These are phyloP conservation scores for Dicorynia guianensis DNA, from an alignment of 306 rosid species.

Conservation along the genomic window DNA sequence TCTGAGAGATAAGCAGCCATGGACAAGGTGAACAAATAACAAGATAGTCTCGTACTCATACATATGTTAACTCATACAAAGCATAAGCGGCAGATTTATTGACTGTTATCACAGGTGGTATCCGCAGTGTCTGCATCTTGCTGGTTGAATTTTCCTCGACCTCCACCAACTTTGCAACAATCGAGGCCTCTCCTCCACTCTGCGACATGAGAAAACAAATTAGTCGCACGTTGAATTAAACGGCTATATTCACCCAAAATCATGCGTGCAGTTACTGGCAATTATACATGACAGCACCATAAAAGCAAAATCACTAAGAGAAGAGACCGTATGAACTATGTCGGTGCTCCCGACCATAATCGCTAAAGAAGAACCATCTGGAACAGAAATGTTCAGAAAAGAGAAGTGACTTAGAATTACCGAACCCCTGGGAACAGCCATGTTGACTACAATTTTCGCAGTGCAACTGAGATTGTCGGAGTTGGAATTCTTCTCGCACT, in stretches of 20 bases:
- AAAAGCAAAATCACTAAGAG: too few relatives aligned
- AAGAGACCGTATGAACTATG: too few relatives aligned
- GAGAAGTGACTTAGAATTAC: constrained; percentile 47
- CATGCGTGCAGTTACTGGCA: too few relatives aligned
- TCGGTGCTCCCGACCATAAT: too few relatives aligned
- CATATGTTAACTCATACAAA: constrained; percentile 71
- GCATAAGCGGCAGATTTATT: constrained; percentile 87
- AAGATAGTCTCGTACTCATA: constrained; percentile 56
- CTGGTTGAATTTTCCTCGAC: constrained; percentile 83
- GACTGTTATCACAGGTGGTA: constrained; percentile 73
- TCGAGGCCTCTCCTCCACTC: constrained; percentile 93
- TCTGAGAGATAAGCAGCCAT: background rate
- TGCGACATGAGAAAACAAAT: constrained; percentile 26
- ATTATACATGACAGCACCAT: too few relatives aligned
- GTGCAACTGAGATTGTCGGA: constrained; percentile 79
- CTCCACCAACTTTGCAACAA: constrained; percentile 89
- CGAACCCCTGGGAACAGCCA: constrained; percentile 92
- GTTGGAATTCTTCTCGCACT: constrained; percentile 78
- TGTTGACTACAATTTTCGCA: constrained; percentile 74
- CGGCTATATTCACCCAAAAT: too few relatives aligned
- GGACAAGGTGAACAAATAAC: background rate
- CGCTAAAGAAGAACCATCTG: background rate
- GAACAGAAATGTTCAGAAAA: background rate
- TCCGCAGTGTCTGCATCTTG: constrained; percentile 80
- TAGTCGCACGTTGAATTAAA: too few relatives aligned